Conservation (phyloP, 495 filamentous ascomycete species). For the Aspergillus egyptiacus region DNA sequence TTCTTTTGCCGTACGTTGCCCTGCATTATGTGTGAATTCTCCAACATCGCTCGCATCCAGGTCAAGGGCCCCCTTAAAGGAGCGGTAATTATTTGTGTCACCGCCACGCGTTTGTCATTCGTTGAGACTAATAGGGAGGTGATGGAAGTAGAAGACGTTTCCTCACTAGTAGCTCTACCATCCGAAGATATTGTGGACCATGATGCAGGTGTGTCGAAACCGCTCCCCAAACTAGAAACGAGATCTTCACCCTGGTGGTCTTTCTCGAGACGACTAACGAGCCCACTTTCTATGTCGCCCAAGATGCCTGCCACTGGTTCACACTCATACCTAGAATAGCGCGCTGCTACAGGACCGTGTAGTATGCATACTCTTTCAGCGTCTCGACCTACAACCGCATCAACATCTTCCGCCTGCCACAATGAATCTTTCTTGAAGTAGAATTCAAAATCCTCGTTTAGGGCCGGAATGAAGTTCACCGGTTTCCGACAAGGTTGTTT, state of each 20-base stretch:
- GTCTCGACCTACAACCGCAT: conserved; percentile 34
- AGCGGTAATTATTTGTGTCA: neutral
- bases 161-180: conserved; percentile 5
- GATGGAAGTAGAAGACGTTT: conserved; percentile 6
- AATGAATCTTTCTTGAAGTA: conserved; percentile 44
- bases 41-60: conserved; percentile 16
- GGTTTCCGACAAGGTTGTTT: conserved; percentile 29
- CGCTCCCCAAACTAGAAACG: neutral
- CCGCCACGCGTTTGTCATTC: neutral
- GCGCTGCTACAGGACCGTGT: conserved; percentile 36
- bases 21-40: conserved; percentile 8
- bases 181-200: conserved; percentile 14
- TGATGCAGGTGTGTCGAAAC: conserved; percentile 9
- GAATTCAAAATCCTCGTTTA: conserved; percentile 38
- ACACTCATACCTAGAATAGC: conserved; percentile 22
- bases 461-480: conserved; percentile 32
- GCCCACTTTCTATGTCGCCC: conserved; percentile 18
- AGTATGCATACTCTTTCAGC: conserved; percentile 34
- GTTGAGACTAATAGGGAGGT: conserved; percentile 11
- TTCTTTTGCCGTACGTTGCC: conserved; percentile 7
- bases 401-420: conserved; percentile 40
- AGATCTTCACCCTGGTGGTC: neutral
- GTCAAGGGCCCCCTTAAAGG: too few relatives aligned
- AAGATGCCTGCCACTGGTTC: conserved; percentile 30
- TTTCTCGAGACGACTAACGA: conserved; percentile 16